Evolutionary conservation across 1,139 yeast species (phyloP).

Genomic region (Suhomyces ambrosiae): DNA sequence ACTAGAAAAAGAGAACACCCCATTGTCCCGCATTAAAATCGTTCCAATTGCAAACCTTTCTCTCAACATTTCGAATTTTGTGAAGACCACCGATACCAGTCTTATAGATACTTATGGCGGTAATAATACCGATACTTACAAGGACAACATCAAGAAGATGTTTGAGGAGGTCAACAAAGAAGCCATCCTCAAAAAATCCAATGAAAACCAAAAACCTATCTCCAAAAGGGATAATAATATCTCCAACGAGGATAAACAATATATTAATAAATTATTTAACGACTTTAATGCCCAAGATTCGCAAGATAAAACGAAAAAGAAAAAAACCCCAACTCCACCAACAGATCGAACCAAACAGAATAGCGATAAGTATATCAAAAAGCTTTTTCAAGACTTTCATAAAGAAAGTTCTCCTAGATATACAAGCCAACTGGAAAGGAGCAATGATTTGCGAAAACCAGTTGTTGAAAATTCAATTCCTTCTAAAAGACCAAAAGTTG

Average conservation of each 20-base stretch:
- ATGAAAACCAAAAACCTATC: slow-evolving; percentile 4
- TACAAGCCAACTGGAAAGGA: no score
- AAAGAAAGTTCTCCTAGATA: slow-evolving; percentile 1
- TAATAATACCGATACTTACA: slow-evolving; percentile 7
- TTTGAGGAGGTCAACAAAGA: slow-evolving; percentile 23
- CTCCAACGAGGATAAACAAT: slow-evolving; percentile 18
- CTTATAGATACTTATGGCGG: slow-evolving; percentile 54
- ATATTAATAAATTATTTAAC: slow-evolving; percentile 23
- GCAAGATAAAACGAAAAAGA: not conserved
- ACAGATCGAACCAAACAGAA: not conserved
- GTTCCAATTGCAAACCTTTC: slow-evolving; percentile 54
- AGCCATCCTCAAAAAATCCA: slow-evolving; percentile 4
- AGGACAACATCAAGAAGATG: slow-evolving; percentile 21
- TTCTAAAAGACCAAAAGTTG: slow-evolving; percentile 10
- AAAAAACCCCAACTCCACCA: not conserved
- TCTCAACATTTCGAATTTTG: slow-evolving; percentile 56
- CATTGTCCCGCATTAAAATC: slow-evolving; percentile 28
- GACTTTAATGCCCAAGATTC: slow-evolving; percentile 20
- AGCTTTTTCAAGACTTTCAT: slow-evolving; percentile 13
- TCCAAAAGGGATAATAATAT: slow-evolving; percentile 3
- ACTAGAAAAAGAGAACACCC: slow-evolving; percentile 29
- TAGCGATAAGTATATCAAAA: slow-evolving; percentile 12
- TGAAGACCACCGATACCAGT: slow-evolving; percentile 39
- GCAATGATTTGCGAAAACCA: not conserved
- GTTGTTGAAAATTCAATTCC: not conserved